These are phyloP conservation scores for Geotrichum bryndzae DNA, from an alignment of 1,139 yeast genomes.

Conservation along the genomic window DNA sequence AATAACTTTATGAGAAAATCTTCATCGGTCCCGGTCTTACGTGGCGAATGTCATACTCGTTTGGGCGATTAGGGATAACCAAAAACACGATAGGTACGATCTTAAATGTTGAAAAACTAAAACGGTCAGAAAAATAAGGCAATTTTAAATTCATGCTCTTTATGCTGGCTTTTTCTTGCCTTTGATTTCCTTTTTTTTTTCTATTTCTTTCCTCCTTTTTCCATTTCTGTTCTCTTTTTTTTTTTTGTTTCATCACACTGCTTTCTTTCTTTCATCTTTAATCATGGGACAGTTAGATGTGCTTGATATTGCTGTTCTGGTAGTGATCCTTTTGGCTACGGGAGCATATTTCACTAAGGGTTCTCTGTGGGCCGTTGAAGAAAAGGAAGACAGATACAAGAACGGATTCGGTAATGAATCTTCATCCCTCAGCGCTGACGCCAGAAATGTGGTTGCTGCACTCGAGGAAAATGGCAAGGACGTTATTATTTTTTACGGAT, in stretches of 20 bases:
- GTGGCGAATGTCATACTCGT: background rate
- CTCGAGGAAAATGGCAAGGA: conserved; percentile 62
- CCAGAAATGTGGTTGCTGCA: conserved; percentile 58
- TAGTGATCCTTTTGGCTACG: conserved; percentile 58
- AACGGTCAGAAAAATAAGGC: background rate
- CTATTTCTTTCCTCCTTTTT: background rate
- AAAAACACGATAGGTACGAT: background rate
- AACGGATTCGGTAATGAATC: conserved; percentile 37
- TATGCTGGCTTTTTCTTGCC: background rate
- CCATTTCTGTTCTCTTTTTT: background rate
- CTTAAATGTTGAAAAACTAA: background rate
- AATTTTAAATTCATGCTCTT: background rate
- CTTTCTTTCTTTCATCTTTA: background rate
- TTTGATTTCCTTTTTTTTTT: background rate
- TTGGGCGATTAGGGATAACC: background rate
- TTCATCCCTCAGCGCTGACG: conserved; percentile 34
- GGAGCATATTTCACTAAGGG: conserved; percentile 65
- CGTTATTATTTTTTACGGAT: conserved; percentile 79
- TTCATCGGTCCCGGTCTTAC: background rate
- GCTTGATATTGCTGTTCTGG: conserved; percentile 64
- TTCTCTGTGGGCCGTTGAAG: conserved; percentile 43
- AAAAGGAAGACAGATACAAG: conserved; percentile 31
- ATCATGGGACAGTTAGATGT: conserved; percentile 44
- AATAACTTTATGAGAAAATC: background rate
- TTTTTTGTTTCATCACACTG: background rate